Conservation (phyloP, 208 protist genomes). For the Acanthamoeba royreba region DNA sequence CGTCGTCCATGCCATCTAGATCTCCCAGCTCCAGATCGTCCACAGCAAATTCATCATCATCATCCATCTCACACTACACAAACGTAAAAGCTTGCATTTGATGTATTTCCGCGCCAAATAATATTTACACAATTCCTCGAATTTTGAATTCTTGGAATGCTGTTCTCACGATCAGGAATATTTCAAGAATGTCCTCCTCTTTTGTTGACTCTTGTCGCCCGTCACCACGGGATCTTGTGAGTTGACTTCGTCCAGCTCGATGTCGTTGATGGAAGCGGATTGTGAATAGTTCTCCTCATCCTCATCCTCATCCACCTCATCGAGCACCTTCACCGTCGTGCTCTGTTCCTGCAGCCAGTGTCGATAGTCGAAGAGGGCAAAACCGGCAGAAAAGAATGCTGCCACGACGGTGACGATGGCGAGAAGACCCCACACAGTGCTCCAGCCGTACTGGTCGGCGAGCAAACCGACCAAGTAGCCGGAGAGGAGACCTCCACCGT, state of each 20-base stretch:
- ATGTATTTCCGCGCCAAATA: too few relatives aligned
- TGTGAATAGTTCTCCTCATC: not conserved
- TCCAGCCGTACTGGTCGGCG: not conserved
- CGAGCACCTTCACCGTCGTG: not conserved
- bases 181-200: too few relatives aligned
- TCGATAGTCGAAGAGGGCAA: not conserved
- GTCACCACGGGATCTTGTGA: not conserved
- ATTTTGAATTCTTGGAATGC: too few relatives aligned
- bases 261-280: not conserved
- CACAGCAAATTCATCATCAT: not conserved
- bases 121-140: not conserved
- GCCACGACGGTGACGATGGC: not conserved
- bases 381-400: not conserved
- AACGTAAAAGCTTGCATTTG: too few relatives aligned
- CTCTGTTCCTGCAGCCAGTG: not conserved
- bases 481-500: not conserved
- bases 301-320: not conserved
- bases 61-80: not conserved
- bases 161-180: too few relatives aligned
- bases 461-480: slow-evolving; percentile 4
- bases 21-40: not conserved
- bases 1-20: not conserved
- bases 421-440: slow-evolving; percentile 15
- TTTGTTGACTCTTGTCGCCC: too few relatives aligned
- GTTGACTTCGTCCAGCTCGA: not conserved